A percentile compares a stretch with the other conserved stretches of the same genome.
Conservation (phyloP, 140 eudicot species). For the Senecio squalidus region DNA sequence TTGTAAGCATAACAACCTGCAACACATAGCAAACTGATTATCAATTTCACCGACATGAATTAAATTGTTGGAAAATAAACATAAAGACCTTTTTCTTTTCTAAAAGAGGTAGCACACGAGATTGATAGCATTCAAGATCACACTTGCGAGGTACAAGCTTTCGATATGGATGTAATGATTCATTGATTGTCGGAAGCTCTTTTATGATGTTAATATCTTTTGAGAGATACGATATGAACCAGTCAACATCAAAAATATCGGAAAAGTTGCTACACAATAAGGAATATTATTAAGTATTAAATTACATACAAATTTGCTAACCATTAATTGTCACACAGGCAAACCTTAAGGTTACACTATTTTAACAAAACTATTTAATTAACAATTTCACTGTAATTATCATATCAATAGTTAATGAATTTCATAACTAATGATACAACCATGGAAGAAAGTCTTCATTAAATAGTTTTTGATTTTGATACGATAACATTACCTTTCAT, state of each 20-base stretch:
- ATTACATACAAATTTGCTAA: no score
- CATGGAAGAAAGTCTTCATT: neutral
- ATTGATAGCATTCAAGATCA: slow-evolving; percentile 39
- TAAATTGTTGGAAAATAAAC: neutral
- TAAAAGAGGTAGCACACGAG: slow-evolving; percentile 42
- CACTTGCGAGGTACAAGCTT: slow-evolving; percentile 54
- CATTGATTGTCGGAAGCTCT: slow-evolving; percentile 38
- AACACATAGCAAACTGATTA: slow-evolving; percentile 3
- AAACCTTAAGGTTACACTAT: no score
- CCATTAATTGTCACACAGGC: no score
- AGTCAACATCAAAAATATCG: slow-evolving; percentile 49
- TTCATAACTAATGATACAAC: neutral
- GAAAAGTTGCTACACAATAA: slow-evolving; percentile 42
- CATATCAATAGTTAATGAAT: no score
- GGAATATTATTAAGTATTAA: neutral
- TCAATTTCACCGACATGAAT: slow-evolving; percentile 7
- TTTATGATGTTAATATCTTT: slow-evolving; percentile 47
- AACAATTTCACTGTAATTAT: no score
- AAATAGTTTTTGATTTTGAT: no score
- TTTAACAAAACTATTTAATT: no score
- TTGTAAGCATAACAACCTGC: slow-evolving; percentile 70
- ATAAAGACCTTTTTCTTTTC: slow-evolving; percentile 42
- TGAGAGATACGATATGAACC: slow-evolving; percentile 53
- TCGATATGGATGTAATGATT: slow-evolving; percentile 24
- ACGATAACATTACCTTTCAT: slow-evolving; percentile 57